A percentile compares a stretch with the other conserved stretches of the same genome.
These are phyloP conservation scores for Ogataea minuta DNA, from an alignment of 805 yeast species.

Conservation along the genomic window DNA sequence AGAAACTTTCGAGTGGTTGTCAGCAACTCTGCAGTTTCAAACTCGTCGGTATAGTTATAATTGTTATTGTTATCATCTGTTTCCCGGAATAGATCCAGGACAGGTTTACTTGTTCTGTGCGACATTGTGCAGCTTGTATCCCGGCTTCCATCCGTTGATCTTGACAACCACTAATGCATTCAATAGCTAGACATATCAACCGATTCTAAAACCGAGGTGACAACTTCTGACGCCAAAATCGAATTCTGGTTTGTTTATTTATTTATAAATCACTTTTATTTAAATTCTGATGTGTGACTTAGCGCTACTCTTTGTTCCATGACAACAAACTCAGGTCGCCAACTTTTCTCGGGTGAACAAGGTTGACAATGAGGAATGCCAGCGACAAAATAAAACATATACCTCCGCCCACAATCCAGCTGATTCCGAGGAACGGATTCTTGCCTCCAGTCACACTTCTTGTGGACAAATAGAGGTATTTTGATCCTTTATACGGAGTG, in stretches of 20 bases:
- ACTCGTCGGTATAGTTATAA: conserved; percentile 13
- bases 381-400: conserved; percentile 60
- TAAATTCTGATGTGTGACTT: conserved; percentile 1
- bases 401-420: conserved; percentile 76
- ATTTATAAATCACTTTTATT: conserved; percentile 8
- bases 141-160: conserved; percentile 2
- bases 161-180: conserved; percentile 5
- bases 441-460: conserved; percentile 76
- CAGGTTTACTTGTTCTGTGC: conserved; percentile 4
- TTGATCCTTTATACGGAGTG: conserved; percentile 61
- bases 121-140: conserved; percentile 11
- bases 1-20: conserved; percentile 10
- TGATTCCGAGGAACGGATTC: conserved; percentile 66
- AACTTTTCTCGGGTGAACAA: conserved; percentile 64
- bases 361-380: conserved; percentile 49
- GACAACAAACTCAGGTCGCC: conserved; percentile 72
- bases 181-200: conserved; percentile 5
- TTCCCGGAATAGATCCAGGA: conserved; percentile 11
- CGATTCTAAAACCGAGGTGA: conserved; percentile 6
- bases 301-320: conserved; percentile 56
- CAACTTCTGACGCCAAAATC: conserved; percentile 5
- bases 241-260: conserved; percentile 2
- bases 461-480: conserved; percentile 64
- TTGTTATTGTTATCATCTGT: conserved; percentile 11
- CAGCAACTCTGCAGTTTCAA: conserved; percentile 8